A percentile compares a stretch with the other conserved stretches of the same genome.
Conservation (phyloP, 2,329 filamentous ascomycete genomes). For the Trichoderma citrinoviride region DNA sequence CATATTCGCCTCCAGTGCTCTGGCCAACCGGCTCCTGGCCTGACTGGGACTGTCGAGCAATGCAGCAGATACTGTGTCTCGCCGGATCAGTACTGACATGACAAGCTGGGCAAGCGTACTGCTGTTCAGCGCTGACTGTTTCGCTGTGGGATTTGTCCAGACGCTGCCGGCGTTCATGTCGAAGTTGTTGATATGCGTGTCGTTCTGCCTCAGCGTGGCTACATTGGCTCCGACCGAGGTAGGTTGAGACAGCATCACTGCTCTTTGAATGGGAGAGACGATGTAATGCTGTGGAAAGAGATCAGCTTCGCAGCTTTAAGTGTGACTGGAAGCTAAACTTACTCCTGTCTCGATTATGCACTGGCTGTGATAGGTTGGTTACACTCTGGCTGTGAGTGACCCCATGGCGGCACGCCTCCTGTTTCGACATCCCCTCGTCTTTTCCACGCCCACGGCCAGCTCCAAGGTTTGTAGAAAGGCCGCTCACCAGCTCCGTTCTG, state of each 20-base stretch:
- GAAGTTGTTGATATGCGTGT: neutral
- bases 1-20: neutral
- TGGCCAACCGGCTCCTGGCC: neutral
- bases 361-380: neutral
- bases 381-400: conserved; percentile 3
- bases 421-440: neutral
- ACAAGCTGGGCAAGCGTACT: conserved; percentile 9
- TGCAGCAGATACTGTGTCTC: conserved; percentile 19
- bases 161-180: conserved; percentile 14
- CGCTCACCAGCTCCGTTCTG: conserved; percentile 34
- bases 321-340: neutral
- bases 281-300: neutral
- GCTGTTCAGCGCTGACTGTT: neutral
- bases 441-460: neutral
- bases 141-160: conserved; percentile 11
- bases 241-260: neutral
- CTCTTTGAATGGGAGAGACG: neutral
- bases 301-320: neutral
- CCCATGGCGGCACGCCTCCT: neutral
- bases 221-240: neutral
- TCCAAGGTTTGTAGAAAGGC: neutral
- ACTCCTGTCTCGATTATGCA: neutral
- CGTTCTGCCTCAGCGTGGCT: neutral
- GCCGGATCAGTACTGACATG: neutral
- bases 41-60: conserved; percentile 11